phyloP scores from a whole-genome alignment of 257 asterid genomes.

The Catharanthus roseus region DNA sequence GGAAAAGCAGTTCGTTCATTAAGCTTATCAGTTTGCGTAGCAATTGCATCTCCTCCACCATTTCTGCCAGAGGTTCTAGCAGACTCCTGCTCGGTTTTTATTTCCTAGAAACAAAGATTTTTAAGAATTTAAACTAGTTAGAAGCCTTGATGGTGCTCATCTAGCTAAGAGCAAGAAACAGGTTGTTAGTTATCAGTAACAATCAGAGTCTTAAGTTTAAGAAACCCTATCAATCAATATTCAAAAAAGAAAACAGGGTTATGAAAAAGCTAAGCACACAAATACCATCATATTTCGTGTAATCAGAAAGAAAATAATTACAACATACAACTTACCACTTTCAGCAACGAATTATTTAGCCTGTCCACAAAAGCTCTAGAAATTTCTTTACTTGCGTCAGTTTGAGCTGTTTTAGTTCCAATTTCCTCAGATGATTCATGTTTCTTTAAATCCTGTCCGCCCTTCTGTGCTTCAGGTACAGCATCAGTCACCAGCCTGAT shows the following conservation, averaged over 20 bases:
- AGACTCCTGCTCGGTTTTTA: conserved; percentile 27
- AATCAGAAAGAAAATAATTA: background rate
- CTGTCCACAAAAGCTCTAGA: conserved; percentile 23
- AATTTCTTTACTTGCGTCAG: conserved; percentile 23
- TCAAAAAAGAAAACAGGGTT: background rate
- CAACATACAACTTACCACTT: conserved; percentile 29
- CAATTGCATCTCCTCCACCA: conserved; percentile 33
- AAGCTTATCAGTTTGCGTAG: conserved; percentile 32
- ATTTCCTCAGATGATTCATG: conserved; percentile 25
- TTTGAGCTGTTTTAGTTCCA: conserved; percentile 19
- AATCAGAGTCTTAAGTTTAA: background rate
- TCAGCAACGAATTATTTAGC: conserved; percentile 21
- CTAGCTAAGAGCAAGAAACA: background rate
- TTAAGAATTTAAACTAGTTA: background rate
- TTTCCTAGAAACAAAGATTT: conserved; percentile 28
- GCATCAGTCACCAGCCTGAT: conserved; percentile 47
- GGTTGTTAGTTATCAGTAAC: background rate
- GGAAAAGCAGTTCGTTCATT: conserved; percentile 33
- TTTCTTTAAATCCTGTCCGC: conserved; percentile 19
- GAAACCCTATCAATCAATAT: background rate
- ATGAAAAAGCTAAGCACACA: background rate
- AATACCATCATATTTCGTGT: background rate
- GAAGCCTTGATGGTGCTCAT: background rate
- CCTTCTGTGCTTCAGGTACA: conserved; percentile 23
- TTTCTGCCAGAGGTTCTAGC: conserved; percentile 36